These are phyloP conservation scores for Dothiorella sarmentorum DNA, from an alignment of 2,329 filamentous ascomycete species.

Conservation along the genomic window DNA sequence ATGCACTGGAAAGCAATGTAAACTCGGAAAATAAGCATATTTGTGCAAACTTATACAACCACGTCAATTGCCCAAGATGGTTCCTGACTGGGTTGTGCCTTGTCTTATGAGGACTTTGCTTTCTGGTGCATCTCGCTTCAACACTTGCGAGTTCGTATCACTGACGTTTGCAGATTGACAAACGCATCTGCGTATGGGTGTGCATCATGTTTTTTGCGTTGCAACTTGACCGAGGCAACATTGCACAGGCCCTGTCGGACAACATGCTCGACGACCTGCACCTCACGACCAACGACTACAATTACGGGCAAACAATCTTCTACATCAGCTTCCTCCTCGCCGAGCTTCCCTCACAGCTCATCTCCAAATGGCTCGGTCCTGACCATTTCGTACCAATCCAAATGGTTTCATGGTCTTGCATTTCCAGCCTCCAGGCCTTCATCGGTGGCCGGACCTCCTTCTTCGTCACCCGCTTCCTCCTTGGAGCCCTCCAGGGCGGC, in stretches of 20 bases:
- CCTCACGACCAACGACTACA: constrained; percentile 38
- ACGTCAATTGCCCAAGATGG: no score
- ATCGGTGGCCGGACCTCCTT: constrained; percentile 51
- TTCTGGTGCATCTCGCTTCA: neutral
- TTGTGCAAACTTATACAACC: neutral
- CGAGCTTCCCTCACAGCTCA: constrained; percentile 46
- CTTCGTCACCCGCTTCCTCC: constrained; percentile 41
- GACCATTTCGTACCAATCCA: constrained; percentile 46
- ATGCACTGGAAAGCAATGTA: neutral
- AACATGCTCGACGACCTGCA: constrained; percentile 33
- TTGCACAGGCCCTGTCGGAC: constrained; percentile 37
- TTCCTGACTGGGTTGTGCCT: neutral
- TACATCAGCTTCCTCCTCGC: constrained; percentile 72
- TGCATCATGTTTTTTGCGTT: constrained; percentile 55
- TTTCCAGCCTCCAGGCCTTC: constrained; percentile 66
- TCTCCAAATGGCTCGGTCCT: constrained; percentile 46
- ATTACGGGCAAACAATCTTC: constrained; percentile 55
- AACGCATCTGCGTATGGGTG: constrained; percentile 49
- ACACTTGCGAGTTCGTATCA: neutral
- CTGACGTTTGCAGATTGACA: constrained; percentile 43
- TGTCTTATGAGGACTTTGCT: neutral
- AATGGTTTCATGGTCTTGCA: constrained; percentile 46
- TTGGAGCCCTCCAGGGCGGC: constrained; percentile 45
- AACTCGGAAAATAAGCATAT: neutral
- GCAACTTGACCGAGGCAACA: constrained; percentile 50